phyloP scores from a whole-genome alignment of 2,329 filamentous ascomycete species.

The Alternaria infectoria region DNA sequence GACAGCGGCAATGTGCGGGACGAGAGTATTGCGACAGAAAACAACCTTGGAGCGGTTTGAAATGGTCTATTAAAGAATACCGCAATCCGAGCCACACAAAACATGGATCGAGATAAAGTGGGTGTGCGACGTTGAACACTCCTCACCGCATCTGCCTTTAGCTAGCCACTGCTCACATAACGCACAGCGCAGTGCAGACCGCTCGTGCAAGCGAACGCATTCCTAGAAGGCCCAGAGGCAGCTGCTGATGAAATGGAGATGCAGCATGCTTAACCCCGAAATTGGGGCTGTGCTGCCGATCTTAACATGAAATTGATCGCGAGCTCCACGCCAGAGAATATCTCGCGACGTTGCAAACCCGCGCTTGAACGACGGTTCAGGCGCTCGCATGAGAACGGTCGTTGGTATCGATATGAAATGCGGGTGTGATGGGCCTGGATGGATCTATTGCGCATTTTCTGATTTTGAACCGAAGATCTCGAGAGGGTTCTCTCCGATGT shows the following conservation, averaged over 20 bases:
- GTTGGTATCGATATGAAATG: neutral
- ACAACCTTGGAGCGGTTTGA: neutral
- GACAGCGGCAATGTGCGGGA: neutral
- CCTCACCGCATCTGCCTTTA: neutral
- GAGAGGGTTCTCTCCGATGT: slow-evolving; percentile 1
- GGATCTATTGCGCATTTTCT: neutral
- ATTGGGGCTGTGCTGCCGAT: slow-evolving; percentile 5
- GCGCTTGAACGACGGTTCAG: neutral
- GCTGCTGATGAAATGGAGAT: neutral
- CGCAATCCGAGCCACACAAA: neutral
- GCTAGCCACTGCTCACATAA: neutral
- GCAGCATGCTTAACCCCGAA: neutral
- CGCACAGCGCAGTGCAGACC: neutral
- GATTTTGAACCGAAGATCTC: neutral
- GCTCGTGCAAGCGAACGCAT: neutral
- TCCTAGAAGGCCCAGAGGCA: neutral
- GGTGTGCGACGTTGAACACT: neutral
- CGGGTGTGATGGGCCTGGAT: neutral
- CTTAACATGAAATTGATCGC: neutral
- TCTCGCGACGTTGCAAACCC: neutral
- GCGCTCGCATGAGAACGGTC: neutral
- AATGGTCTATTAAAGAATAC: neutral
- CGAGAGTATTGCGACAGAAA: neutral
- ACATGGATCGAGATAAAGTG: neutral
- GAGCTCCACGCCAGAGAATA: neutral